Conservation (phyloP, 371 early-diverging fungal genomes). For the Mortierella sp. region DNA sequence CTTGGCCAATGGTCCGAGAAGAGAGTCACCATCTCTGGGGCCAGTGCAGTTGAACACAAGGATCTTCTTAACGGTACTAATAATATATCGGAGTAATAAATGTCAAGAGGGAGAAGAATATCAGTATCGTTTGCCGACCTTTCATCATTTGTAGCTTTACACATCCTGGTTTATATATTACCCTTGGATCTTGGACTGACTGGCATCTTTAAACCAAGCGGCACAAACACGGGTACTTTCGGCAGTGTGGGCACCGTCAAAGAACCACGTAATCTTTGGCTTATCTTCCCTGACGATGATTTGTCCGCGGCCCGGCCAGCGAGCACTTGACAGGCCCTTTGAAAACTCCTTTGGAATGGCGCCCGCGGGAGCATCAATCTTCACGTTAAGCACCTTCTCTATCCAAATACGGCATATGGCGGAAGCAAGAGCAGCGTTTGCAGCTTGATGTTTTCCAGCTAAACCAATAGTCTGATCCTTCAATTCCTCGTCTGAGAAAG, state of each 20-base stretch:
- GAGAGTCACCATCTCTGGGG: slow-evolving; percentile 74
- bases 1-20: slow-evolving; percentile 66
- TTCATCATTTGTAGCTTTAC: neutral
- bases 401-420: slow-evolving; percentile 77
- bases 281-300: slow-evolving; percentile 58
- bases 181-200: slow-evolving; percentile 26
- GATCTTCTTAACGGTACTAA: slow-evolving; percentile 58
- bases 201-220: slow-evolving; percentile 76
- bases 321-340: slow-evolving; percentile 72
- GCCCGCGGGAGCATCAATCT: slow-evolving; percentile 33
- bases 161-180: neutral
- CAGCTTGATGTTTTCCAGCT: slow-evolving; percentile 86
- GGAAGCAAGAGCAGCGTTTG: slow-evolving; percentile 87
- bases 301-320: slow-evolving; percentile 95
- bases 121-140: neutral
- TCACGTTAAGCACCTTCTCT: slow-evolving; percentile 56
- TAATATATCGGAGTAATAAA: neutral
- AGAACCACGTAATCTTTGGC: slow-evolving; percentile 74
- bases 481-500: slow-evolving; percentile 38
- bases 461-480: slow-evolving; percentile 58
- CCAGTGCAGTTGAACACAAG: slow-evolving; percentile 92
- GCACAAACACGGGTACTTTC: slow-evolving; percentile 86
- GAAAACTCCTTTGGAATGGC: slow-evolving; percentile 63
- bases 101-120: neutral
- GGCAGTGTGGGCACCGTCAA: slow-evolving; percentile 96